Evolutionary conservation across 495 filamentous ascomycete genomes (phyloP), one percentile per base, ranked within the genome.

Genomic region (Parmelia sp.): DNA sequence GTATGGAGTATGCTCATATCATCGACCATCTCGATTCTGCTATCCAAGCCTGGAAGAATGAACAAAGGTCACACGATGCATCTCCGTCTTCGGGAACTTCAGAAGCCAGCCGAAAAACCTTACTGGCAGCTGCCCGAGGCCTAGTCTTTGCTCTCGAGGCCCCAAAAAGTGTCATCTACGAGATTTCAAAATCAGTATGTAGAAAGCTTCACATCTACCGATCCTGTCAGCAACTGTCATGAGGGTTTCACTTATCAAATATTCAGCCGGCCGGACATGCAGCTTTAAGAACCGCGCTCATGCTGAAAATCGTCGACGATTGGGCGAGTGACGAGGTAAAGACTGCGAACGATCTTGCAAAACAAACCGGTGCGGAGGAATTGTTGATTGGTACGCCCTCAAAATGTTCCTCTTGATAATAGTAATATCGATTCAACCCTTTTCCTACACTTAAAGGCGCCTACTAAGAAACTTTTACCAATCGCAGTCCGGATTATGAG

Each of bases 41-140:
- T 40, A 40, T 40, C 39, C 39, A 40, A 40, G 42, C 59, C 42
- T 35, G 49, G 42, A 47, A 61, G 44, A 36, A 44, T 44, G 31
- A 61, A 47, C 31, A 61, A 51, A n/a, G 59, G 59, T 53, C 42
- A 23, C 14, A 61, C 33, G 10, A 47, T 44, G 44, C 59, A 12
- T 40, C 39, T 40, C 39, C 39, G 12, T 40, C 39, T 40, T 40
- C 39, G 7, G 15, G 39, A 40, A 15, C 39, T 40, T 15, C 39
- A 40, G 39, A 40, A 40, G 39, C 39, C 39, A 40, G 39, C 39
- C 39, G 14, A 40, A 40, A 40, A 40, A 40, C 9, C 39, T 40
- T 40, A 40, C 40, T 44, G 15, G 40, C 40, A 44, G 40, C 40
- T 21, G 40, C 40, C 40, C 15, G 40, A 21, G 17, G 17, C 17